These are phyloP conservation scores for Leishmania amazonensis DNA, from an alignment of 208 protist species.

Conservation along the genomic window DNA sequence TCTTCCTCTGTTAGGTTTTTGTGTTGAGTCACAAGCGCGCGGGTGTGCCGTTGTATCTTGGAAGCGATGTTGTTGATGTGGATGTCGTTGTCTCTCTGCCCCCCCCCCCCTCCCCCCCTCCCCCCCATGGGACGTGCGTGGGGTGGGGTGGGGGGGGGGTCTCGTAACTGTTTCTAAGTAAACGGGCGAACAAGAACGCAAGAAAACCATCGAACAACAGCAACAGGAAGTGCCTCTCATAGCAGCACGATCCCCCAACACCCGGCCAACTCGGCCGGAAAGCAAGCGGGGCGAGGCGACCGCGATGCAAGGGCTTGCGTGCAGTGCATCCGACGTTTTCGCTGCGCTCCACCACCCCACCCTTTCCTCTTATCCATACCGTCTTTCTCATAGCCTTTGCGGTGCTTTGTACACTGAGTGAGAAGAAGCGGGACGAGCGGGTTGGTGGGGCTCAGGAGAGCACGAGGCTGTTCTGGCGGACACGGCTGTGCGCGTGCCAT, in stretches of 20 bases:
- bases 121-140: too few species aligned
- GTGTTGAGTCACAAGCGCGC: too few species aligned
- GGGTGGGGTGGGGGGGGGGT: neutral
- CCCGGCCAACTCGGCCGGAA: neutral
- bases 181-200: neutral
- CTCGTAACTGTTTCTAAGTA: constrained; percentile 1
- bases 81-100: too few species aligned
- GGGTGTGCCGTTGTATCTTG: too few species aligned
- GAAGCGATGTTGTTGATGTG: too few species aligned
- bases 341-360: neutral
- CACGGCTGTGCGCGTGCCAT: neutral
- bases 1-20: too few species aligned
- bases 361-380: neutral
- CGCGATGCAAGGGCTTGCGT: neutral
- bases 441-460: neutral
- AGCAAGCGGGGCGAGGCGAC: neutral
- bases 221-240: neutral
- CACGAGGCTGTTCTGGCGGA: neutral
- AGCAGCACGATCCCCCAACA: neutral
- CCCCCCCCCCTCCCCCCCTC: neutral
- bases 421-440: neutral
- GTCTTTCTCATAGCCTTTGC: neutral
- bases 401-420: neutral
- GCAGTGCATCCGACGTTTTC: neutral
- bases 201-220: neutral